Evolutionary conservation across 441 rosid genomes (phyloP).

Genomic region (Adansonia rubrostipa): DNA sequence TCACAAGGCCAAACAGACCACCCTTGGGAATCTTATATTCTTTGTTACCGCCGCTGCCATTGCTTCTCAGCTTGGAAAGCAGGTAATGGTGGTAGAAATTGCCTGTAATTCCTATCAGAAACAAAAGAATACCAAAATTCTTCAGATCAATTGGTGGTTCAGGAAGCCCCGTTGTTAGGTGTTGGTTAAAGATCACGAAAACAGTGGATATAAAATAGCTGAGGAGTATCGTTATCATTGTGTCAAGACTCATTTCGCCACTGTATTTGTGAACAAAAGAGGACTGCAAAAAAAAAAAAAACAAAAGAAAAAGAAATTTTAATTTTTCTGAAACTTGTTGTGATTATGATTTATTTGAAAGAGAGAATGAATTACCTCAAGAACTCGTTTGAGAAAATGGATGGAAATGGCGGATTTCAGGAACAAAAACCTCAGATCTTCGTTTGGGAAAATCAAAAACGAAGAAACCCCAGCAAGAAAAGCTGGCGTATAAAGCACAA

Average conservation of each 20-base stretch:
- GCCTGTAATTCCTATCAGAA: conserved; percentile 63
- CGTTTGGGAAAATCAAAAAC: conserved; percentile 49
- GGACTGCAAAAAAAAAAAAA: conserved; percentile 42
- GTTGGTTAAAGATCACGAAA: conserved; percentile 55
- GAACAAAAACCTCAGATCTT: conserved; percentile 57
- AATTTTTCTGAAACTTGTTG: neutral
- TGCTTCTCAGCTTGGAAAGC: conserved; percentile 59
- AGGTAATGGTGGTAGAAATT: conserved; percentile 80
- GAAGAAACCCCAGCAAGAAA: conserved; percentile 57
- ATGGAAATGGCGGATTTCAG: conserved; percentile 57
- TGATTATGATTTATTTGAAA: neutral
- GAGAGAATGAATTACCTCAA: conserved; percentile 52
- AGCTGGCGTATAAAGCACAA: conserved; percentile 62
- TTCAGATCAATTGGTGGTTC: conserved; percentile 56
- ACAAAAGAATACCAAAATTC: conserved; percentile 46
- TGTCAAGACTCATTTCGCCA: conserved; percentile 49
- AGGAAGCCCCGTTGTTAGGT: conserved; percentile 36
- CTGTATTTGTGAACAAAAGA: conserved; percentile 48
- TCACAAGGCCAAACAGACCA: conserved; percentile 58
- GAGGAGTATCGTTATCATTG: conserved; percentile 38
- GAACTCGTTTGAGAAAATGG: conserved; percentile 80
- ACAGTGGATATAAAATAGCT: conserved; percentile 51
- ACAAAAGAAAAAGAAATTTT: neutral
- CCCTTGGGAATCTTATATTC: conserved; percentile 73
- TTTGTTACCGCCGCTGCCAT: conserved; percentile 33